These are phyloP conservation scores for Murraya koenigii DNA, from an alignment of 345 rosid genomes.

Conservation along the genomic window DNA sequence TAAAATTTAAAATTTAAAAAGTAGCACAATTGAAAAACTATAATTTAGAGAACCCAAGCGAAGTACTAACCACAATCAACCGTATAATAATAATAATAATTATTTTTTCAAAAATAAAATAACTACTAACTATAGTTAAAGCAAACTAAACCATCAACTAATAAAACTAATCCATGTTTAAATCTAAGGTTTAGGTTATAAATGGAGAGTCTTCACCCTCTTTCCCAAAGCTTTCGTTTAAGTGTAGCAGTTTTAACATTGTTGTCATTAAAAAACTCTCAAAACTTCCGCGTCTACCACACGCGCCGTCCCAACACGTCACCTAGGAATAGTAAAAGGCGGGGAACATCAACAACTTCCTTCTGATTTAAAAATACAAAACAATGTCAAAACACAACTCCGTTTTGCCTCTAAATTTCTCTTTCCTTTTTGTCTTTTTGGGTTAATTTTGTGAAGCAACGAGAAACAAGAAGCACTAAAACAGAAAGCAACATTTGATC, in stretches of 20 bases:
- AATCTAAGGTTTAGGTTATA: slow-evolving; percentile 2
- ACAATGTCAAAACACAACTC: neutral
- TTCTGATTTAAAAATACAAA: slow-evolving; percentile 8
- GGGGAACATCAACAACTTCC: slow-evolving; percentile 26
- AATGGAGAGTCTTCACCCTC: neutral
- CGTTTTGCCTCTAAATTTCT: neutral
- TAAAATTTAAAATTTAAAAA: no score
- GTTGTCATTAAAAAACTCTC: neutral
- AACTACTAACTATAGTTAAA: neutral
- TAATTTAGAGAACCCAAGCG: no score
- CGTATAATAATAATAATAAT: no score
- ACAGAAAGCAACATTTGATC: neutral
- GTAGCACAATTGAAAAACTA: no score
- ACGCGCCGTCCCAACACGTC: slow-evolving; percentile 39
- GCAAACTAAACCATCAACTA: neutral
- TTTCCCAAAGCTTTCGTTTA: neutral
- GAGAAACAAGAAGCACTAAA: neutral
- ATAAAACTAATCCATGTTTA: neutral
- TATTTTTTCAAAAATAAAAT: no score
- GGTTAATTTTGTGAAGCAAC: neutral
- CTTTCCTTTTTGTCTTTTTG: neutral
- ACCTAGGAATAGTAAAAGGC: slow-evolving; percentile 37
- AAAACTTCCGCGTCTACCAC: neutral
- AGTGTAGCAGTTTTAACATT: neutral
- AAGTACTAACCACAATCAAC: no score